Percentiles rank a stretch among this genome's conserved stretches.
Evolutionary conservation across 2,329 filamentous ascomycete genomes (phyloP).

Genomic region (Hysterium pulicare): DNA sequence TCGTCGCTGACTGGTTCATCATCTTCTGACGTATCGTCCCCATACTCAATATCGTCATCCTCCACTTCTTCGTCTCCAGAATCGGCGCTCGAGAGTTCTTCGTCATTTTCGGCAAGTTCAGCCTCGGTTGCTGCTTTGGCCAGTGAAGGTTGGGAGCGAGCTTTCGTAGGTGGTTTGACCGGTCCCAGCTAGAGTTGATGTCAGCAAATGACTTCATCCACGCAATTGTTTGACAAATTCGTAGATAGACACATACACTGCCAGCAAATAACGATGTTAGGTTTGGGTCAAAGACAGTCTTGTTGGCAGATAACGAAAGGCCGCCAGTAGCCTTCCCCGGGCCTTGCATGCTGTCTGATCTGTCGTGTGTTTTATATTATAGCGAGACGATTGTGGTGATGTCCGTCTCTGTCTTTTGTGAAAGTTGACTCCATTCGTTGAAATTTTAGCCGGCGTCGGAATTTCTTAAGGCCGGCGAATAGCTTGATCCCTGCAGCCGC

Average conservation of each 20-base stretch:
- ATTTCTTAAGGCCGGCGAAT: not conserved
- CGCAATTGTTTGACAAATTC: conserved; percentile 7
- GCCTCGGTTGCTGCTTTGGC: conserved; percentile 46
- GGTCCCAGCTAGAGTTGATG: conserved; percentile 27
- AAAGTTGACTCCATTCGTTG: too few species aligned
- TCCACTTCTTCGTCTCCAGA: conserved; percentile 15
- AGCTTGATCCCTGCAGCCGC: not conserved
- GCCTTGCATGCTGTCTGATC: too few species aligned
- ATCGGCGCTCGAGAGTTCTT: conserved; percentile 33
- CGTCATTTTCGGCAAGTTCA: conserved; percentile 45
- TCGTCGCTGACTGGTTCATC: conserved; percentile 21
- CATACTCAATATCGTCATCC: conserved; percentile 16
- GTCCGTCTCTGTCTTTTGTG: too few species aligned
- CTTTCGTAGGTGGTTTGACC: conserved; percentile 37
- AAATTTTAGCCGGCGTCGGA: not conserved
- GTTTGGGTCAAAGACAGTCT: conserved; percentile 40
- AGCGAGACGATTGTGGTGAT: too few species aligned
- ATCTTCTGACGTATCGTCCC: conserved; percentile 15
- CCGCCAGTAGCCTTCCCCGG: conserved; percentile 11
- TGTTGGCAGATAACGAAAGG: conserved; percentile 24
- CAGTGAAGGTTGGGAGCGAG: conserved; percentile 33
- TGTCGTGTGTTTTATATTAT: too few species aligned
- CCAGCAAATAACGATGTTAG: conserved; percentile 49
- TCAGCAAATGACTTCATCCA: conserved; percentile 8
- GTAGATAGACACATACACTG: conserved; percentile 26